These are phyloP conservation scores for Populus davidiana DNA, from an alignment of 345 rosid genomes.

Conservation along the genomic window DNA sequence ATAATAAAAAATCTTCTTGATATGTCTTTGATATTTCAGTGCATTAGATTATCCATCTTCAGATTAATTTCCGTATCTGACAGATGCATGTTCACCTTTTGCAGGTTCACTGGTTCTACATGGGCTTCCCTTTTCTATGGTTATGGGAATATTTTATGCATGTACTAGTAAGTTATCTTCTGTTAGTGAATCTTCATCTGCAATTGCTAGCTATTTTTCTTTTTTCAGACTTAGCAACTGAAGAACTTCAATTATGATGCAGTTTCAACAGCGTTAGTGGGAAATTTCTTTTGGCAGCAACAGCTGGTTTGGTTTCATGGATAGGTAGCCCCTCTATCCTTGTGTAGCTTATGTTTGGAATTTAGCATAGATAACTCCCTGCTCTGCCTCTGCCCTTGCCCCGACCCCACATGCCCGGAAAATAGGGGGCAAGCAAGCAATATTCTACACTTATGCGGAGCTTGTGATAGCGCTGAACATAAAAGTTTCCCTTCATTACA, in stretches of 20 bases:
- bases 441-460: background rate
- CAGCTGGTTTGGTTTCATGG: constrained; percentile 70
- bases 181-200: background rate
- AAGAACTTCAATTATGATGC: constrained; percentile 10
- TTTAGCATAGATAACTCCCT: background rate
- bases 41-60: background rate
- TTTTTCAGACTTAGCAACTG: background rate
- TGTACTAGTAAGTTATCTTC: constrained; percentile 53
- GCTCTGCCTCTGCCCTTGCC: background rate
- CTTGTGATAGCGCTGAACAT: background rate
- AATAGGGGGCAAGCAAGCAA: background rate
- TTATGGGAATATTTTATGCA: constrained; percentile 73
- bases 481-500: constrained; percentile 26
- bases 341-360: background rate
- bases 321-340: constrained; percentile 46
- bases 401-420: background rate
- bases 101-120: constrained; percentile 77
- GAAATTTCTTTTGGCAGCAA: constrained; percentile 68
- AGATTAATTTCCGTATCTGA: background rate
- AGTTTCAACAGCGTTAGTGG: constrained; percentile 60
- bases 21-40: background rate
- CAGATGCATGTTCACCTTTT: constrained; percentile 9
- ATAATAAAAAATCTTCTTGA: too few relatives aligned
- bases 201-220: background rate
- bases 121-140: constrained; percentile 93